These are phyloP conservation scores for Licmophora abbreviata DNA, from an alignment of 108 stramenopile genomes.

Conservation along the genomic window DNA sequence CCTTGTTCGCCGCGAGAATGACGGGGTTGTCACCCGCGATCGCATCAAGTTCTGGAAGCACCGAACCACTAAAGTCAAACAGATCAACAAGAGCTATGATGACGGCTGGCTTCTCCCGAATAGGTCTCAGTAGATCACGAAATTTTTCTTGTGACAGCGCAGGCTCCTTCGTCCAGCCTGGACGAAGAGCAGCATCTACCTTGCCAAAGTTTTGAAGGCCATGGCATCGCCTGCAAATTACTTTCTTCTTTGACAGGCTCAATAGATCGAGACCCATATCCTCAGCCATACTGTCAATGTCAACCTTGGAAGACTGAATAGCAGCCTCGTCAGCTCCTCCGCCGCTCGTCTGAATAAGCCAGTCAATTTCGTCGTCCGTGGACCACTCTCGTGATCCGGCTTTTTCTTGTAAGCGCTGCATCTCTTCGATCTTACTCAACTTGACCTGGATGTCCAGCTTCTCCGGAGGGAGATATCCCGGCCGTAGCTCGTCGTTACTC, in stretches of 20 bases:
- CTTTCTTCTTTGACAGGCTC: slow-evolving; percentile 53
- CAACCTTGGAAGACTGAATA: slow-evolving; percentile 27
- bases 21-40: slow-evolving; percentile 90
- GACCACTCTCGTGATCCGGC: slow-evolving; percentile 70
- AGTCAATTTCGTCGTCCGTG: slow-evolving; percentile 81
- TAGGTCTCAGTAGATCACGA: slow-evolving; percentile 55
- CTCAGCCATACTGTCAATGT: slow-evolving; percentile 59
- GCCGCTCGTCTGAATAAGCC: slow-evolving; percentile 43
- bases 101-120: slow-evolving; percentile 64
- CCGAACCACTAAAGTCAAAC: slow-evolving; percentile 87
- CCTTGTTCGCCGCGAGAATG: slow-evolving; percentile 85
- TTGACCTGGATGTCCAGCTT: slow-evolving; percentile 68
- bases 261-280: slow-evolving; percentile 67
- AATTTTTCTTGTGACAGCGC: slow-evolving; percentile 75
- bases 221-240: slow-evolving; percentile 81
- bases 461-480: slow-evolving; percentile 72
- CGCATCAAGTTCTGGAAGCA: slow-evolving; percentile 75
- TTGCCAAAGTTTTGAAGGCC: slow-evolving; percentile 76
- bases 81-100: slow-evolving; percentile 81
- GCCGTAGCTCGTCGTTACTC: slow-evolving; percentile 38
- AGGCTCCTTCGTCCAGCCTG: slow-evolving; percentile 85
- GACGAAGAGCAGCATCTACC: slow-evolving; percentile 62
- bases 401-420: slow-evolving; percentile 67
- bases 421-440: slow-evolving; percentile 65
- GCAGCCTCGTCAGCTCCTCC: slow-evolving; percentile 18